Conservation (phyloP, 1,139 yeast genomes). For the Saccharomycopsis phalli region DNA sequence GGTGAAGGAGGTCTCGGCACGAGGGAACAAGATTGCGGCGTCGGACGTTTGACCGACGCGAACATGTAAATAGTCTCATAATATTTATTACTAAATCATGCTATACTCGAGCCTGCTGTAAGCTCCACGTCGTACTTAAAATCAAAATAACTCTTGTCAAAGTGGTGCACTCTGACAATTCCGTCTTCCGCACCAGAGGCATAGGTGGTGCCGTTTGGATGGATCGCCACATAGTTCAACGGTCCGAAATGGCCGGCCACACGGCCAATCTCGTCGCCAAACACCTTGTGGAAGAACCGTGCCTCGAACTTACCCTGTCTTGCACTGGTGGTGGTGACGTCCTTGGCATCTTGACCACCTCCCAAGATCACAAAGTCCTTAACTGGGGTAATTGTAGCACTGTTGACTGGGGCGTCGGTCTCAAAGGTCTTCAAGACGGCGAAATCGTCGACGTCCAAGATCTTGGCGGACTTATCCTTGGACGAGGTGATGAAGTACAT, state of each 20-base stretch:
- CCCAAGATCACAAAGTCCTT: constrained; percentile 91
- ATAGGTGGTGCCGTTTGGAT: constrained; percentile 89
- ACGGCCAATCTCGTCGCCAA: constrained; percentile 93
- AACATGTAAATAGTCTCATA: background rate
- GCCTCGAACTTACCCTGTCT: constrained; percentile 97
- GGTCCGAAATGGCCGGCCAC: constrained; percentile 99
- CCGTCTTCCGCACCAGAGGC: constrained; percentile 99
- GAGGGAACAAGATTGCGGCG: too few relatives aligned
- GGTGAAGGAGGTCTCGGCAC: constrained; percentile 1
- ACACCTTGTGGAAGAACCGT: constrained; percentile 88
- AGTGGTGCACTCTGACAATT: constrained; percentile 85
- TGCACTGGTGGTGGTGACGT: constrained; percentile 92
- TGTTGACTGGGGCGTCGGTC: constrained; percentile 92
- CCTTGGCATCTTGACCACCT: constrained; percentile 99
- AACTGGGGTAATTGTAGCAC: constrained; percentile 88
- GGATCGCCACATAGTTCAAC: constrained; percentile 84
- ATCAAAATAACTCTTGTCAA: constrained; percentile 86
- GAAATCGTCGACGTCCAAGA: constrained; percentile 72
- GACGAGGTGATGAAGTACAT: constrained; percentile 90
- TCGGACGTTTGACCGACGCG: too few relatives aligned
- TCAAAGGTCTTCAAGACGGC: constrained; percentile 64
- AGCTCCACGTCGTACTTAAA: constrained; percentile 89
- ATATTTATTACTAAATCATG: constrained; percentile 4
- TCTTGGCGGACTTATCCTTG: constrained; percentile 81
- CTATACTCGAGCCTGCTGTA: constrained; percentile 38